These are phyloP conservation scores for Ascochyta viciae-villosae DNA, from an alignment of 2,329 filamentous ascomycete species.

Conservation along the genomic window DNA sequence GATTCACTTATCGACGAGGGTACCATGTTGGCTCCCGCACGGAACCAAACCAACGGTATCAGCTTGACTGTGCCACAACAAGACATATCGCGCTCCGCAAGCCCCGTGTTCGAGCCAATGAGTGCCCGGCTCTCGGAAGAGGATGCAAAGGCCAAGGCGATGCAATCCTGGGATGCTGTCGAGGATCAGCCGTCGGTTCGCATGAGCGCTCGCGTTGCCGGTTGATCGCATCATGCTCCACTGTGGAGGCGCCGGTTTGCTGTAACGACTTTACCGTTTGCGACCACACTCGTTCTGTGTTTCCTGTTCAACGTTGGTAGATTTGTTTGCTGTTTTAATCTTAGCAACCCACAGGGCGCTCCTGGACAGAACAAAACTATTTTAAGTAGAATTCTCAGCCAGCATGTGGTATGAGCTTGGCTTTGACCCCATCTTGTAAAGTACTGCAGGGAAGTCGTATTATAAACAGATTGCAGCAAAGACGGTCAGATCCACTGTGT, in stretches of 20 bases:
- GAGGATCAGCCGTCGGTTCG: conserved; percentile 41
- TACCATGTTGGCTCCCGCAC: conserved; percentile 25
- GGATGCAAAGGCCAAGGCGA: conserved; percentile 24
- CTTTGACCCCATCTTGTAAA: background rate
- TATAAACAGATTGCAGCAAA: background rate
- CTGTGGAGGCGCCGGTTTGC: background rate
- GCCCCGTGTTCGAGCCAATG: conserved; percentile 46
- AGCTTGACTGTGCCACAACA: conserved; percentile 40
- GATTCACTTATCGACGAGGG: conserved; percentile 44
- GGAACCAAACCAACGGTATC: conserved; percentile 29
- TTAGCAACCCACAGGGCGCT: background rate
- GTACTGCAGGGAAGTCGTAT: background rate
- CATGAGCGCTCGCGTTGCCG: conserved; percentile 43
- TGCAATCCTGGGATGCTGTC: conserved; percentile 29
- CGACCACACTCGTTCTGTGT: conserved; percentile 5
- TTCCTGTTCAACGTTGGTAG: background rate
- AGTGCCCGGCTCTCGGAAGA: conserved; percentile 41
- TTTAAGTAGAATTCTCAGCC: background rate
- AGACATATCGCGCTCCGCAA: conserved; percentile 42
- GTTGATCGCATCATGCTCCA: conserved; percentile 8
- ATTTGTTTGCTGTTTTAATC: background rate
- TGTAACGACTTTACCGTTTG: background rate
- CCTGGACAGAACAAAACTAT: background rate
- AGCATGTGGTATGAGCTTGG: background rate
- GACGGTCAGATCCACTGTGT: background rate